Evolutionary conservation across 768 basidiomycete genomes (phyloP).

Genomic region (Hemileccinum rubropunctum): DNA sequence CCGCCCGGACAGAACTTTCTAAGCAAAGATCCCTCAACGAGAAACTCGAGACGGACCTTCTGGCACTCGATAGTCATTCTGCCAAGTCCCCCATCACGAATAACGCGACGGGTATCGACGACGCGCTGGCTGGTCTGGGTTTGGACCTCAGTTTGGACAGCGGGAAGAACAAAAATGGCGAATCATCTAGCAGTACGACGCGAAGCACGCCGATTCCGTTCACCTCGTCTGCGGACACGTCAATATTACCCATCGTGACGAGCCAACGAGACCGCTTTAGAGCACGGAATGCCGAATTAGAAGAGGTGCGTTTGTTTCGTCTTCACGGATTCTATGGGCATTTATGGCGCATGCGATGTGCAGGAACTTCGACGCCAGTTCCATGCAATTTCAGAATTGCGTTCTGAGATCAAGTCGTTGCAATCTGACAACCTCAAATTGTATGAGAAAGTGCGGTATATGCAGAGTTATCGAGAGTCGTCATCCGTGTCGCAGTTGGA

Average conservation of each 20-base stretch:
- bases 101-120: slow-evolving; percentile 36
- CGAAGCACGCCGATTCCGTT: slow-evolving; percentile 69
- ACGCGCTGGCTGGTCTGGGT: slow-evolving; percentile 71
- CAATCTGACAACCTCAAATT: slow-evolving; percentile 96
- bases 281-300: slow-evolving; percentile 93
- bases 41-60: slow-evolving; percentile 86
- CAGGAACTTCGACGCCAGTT: slow-evolving; percentile 95
- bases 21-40: slow-evolving; percentile 83
- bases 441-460: slow-evolving; percentile 98
- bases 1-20: slow-evolving; percentile 62
- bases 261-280: slow-evolving; percentile 97
- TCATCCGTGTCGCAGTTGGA: slow-evolving; percentile 62
- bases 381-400: slow-evolving; percentile 91
- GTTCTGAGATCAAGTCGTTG: slow-evolving; percentile 85
- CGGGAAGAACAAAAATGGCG: slow-evolving; percentile 16
- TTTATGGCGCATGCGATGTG: neutral
- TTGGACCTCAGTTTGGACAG: slow-evolving; percentile 42
- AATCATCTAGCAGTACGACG: slow-evolving; percentile 23
- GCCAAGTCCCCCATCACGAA: slow-evolving; percentile 13
- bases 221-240: slow-evolving; percentile 77
- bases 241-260: slow-evolving; percentile 97
- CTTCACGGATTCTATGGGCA: neutral
- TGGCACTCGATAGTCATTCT: slow-evolving; percentile 66
- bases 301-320: slow-evolving; percentile 61
- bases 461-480: slow-evolving; percentile 93